These are phyloP conservation scores for Diaporthe amygdali DNA, from an alignment of 2,329 filamentous ascomycete genomes.

Conservation along the genomic window DNA sequence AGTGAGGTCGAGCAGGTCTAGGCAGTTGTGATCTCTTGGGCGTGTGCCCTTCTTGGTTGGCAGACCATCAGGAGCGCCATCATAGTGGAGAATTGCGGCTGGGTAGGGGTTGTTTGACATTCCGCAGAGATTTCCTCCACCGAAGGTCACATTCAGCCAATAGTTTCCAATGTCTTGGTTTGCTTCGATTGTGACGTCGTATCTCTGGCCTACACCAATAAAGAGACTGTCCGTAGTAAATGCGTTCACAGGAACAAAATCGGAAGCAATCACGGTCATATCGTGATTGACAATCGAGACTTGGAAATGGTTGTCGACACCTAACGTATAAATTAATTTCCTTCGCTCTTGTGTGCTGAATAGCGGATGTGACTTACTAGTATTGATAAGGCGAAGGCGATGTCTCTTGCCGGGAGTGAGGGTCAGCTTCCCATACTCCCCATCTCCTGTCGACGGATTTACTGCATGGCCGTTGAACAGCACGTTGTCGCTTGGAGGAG, in stretches of 20 bases:
- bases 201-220: constrained; percentile 53
- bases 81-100: constrained; percentile 46
- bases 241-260: constrained; percentile 57
- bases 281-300: constrained; percentile 55
- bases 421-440: constrained; percentile 39
- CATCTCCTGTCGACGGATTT: constrained; percentile 35
- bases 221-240: constrained; percentile 54
- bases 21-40: constrained; percentile 19
- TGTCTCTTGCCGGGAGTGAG: constrained; percentile 51
- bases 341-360: not conserved
- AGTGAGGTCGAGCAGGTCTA: constrained; percentile 44
- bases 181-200: constrained; percentile 53
- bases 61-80: constrained; percentile 34
- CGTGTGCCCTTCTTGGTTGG: constrained; percentile 38
- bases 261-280: constrained; percentile 56
- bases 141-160: constrained; percentile 45
- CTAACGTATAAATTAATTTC: not conserved
- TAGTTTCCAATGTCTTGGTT: constrained; percentile 40
- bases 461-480: constrained; percentile 51
- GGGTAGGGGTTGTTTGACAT: constrained; percentile 36
- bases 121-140: constrained; percentile 36
- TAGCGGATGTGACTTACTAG: constrained; percentile 23
- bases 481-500: constrained; percentile 44
- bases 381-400: constrained; percentile 56
- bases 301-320: constrained; percentile 24